Evolutionary conservation across 1,284 basidiomycete species (phyloP), one percentile per base, ranked within the genome.

Genomic region (Microbotryum violaceum): DNA sequence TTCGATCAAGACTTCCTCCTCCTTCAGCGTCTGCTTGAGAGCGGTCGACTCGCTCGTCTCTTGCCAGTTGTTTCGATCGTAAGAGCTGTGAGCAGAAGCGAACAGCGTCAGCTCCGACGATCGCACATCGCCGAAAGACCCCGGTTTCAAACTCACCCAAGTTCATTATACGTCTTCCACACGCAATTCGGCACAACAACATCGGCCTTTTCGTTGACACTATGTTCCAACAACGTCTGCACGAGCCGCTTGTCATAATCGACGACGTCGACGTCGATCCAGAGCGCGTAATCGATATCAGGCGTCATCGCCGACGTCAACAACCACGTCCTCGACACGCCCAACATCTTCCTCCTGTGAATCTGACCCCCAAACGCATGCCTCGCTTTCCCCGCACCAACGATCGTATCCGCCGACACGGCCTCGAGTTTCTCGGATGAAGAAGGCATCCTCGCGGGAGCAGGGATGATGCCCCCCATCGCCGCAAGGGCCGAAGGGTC

Each of bases 81-180:
- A 66, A 1, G 61, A 47, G 2, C 64, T 66, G 50, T 18, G 42
- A 20, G 25, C 2, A 7, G 21, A 44, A 44, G 20, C 16, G 12
- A 37, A 10, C 9, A 42, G 37, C 12, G 14, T n/a, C 25, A 48
- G 58, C 18, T 18, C 6, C 58, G 18, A 20, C 31, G 27, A 49
- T 42, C 18, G 7, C 14, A 20, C 9, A 23, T 6, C 31, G 44
- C 55, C 14, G 18, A 31, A 23, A 42, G 37, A 42, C 12, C 14
- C 8, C 6, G 23, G 21, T 20, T 12, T 37, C 10, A 9, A 21
- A 49, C 61, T 5, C 20, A 65, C 64, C 64, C 64, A 56, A 64
- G 57, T 53, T 66, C 64, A 54, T 66, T 66, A 48, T 66, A 66
- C 21, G 64, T 66, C 53, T 64, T 66, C 64, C 64, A 66, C 12